These are phyloP conservation scores for Solanum hybrid DNA, from an alignment of 305 asterid species.

Conservation along the genomic window DNA sequence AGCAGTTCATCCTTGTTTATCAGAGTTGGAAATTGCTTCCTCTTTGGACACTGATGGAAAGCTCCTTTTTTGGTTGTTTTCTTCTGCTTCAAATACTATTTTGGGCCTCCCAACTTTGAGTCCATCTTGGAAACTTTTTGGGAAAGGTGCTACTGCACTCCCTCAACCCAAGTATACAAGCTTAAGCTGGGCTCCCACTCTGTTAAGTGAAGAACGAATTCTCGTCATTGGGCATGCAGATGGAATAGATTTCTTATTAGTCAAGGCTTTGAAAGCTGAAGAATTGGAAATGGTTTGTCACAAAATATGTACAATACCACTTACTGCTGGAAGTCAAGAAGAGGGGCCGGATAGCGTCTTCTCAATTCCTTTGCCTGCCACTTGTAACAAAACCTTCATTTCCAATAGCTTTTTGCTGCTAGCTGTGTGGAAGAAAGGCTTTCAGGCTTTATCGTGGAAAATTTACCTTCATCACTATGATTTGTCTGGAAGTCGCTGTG, in stretches of 20 bases:
- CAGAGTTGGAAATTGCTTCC: slow-evolving; percentile 65
- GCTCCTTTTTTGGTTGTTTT: slow-evolving; percentile 73
- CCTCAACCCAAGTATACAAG: slow-evolving; percentile 51
- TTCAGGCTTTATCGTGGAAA: slow-evolving; percentile 81
- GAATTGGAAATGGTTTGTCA: slow-evolving; percentile 34
- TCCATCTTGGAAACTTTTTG: slow-evolving; percentile 56
- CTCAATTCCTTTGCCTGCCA: slow-evolving; percentile 56
- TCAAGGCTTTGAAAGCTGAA: slow-evolving; percentile 30
- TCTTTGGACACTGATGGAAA: slow-evolving; percentile 70
- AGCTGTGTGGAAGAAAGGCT: slow-evolving; percentile 61
- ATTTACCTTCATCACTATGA: slow-evolving; percentile 48
- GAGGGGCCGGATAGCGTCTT: slow-evolving; percentile 47
- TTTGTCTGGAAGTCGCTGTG: slow-evolving; percentile 28
- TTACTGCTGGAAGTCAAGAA: slow-evolving; percentile 31
- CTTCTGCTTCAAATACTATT: slow-evolving; percentile 44
- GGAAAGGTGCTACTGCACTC: slow-evolving; percentile 27
- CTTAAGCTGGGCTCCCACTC: slow-evolving; percentile 78
- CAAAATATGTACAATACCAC: slow-evolving; percentile 49
- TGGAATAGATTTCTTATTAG: slow-evolving; percentile 63
- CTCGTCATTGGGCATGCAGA: slow-evolving; percentile 71
- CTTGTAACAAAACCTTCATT: slow-evolving; percentile 34
- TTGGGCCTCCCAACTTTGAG: slow-evolving; percentile 53
- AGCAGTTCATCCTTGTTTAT: slow-evolving; percentile 65
- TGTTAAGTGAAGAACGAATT: slow-evolving; percentile 40
- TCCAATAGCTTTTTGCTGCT: slow-evolving; percentile 61